Percentiles rank a stretch among this genome's conserved stretches.
phyloP scores from a whole-genome alignment of 768 basidiomycete species.

The Mycena belliarum region DNA sequence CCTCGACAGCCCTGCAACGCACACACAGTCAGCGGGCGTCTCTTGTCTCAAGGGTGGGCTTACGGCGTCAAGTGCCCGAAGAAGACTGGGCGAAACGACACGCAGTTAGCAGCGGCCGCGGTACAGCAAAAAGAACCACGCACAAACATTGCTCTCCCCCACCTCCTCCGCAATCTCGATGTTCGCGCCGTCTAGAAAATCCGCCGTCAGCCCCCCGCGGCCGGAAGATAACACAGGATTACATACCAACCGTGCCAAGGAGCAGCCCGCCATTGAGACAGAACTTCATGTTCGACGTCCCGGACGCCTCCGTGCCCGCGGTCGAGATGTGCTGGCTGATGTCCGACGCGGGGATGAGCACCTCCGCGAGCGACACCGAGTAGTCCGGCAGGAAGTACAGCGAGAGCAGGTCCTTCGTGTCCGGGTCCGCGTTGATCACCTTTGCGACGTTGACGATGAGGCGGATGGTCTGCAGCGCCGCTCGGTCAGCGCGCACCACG shows the following conservation, averaged over 20 bases:
- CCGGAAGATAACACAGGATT: neutral
- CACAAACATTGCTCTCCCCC: constrained; percentile 89
- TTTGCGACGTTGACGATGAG: constrained; percentile 90
- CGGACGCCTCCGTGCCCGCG: constrained; percentile 90
- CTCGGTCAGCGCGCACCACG: neutral
- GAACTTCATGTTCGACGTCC: constrained; percentile 88
- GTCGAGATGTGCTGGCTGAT: constrained; percentile 97
- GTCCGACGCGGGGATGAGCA: constrained; percentile 90
- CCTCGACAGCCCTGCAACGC: constrained; percentile 65
- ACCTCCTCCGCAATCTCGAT: constrained; percentile 97
- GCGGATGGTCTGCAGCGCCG: constrained; percentile 68
- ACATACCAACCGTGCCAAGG: constrained; percentile 74
- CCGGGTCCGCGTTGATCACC: constrained; percentile 80
- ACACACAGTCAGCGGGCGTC: neutral
- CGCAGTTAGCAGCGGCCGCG: neutral
- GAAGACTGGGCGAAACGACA: constrained; percentile 61
- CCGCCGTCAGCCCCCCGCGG: neutral
- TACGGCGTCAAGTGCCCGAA: constrained; percentile 84
- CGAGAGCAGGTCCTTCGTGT: constrained; percentile 82
- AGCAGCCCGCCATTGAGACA: constrained; percentile 89
- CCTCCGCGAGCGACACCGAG: constrained; percentile 79
- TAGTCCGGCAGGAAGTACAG: constrained; percentile 98
- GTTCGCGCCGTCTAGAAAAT: constrained; percentile 78
- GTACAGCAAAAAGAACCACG: constrained; percentile 36
- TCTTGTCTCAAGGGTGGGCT: constrained; percentile 16